Evolutionary conservation across 371 early-diverging fungal species (phyloP).

Genomic region (Rhizopus arrhizus): DNA sequence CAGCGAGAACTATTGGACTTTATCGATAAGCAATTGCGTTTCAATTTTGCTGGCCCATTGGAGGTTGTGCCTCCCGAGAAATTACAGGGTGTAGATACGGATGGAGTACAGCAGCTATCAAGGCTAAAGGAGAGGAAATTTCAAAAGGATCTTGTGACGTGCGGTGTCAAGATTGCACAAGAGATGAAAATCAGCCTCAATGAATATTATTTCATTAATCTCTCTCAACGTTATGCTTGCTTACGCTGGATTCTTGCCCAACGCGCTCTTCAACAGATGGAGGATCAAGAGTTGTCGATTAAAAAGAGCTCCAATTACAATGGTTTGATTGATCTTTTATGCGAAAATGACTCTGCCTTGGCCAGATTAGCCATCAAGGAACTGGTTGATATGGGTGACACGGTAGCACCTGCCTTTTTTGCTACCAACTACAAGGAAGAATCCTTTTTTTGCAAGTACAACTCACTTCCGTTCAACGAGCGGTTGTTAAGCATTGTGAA

Average conservation of each 20-base stretch:
- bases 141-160: constrained; percentile 45
- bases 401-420: constrained; percentile 42
- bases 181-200: constrained; percentile 12
- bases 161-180: constrained; percentile 37
- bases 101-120: constrained; percentile 26
- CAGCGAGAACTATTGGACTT: constrained; percentile 32
- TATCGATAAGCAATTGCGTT: constrained; percentile 43
- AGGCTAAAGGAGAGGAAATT: constrained; percentile 42
- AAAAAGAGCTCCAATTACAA: constrained; percentile 45
- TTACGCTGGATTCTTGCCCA: constrained; percentile 43
- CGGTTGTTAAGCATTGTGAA: constrained; percentile 38
- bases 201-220: constrained; percentile 40
- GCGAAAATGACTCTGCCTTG: constrained; percentile 30
- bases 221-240: constrained; percentile 41
- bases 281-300: constrained; percentile 41
- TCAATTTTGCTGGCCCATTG: constrained; percentile 43
- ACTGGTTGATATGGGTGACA: constrained; percentile 47
- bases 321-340: constrained; percentile 41
- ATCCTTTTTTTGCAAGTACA: constrained; percentile 39
- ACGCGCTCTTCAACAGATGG: constrained; percentile 41
- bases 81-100: constrained; percentile 15
- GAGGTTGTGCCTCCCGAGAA: constrained; percentile 25
- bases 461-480: constrained; percentile 28
- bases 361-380: constrained; percentile 48
- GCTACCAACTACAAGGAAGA: constrained; percentile 36